Base-by-base conservation (phyloP, 352 stramenopile species). In the Globisporangium rhizosaccharum region DNA sequence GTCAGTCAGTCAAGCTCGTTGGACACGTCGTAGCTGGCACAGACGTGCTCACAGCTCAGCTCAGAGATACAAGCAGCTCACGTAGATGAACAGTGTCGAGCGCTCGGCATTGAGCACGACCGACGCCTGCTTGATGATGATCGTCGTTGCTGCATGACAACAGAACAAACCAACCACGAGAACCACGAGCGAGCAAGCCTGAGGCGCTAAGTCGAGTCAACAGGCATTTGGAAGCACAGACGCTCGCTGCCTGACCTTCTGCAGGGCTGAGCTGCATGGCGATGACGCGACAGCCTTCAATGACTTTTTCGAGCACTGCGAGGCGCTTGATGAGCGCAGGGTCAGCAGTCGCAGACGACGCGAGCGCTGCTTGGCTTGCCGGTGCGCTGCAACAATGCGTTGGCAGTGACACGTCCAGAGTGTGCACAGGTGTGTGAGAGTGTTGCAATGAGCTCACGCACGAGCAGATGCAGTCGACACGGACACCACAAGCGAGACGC, bases 31-130 rank as follows among this genome's bases (percentile, higher is more conserved):
- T 30, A 1, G 26, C 41, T 26, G 28, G 28, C 28, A 6, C 28
- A 7, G 28, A 6, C 28, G 28, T 33, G 28, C 28, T 33, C 28
- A 6, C 6, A 33, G 28, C n/a, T 30, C 8, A 5, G n/a, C 33
- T 8, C 30, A 44, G 9, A 20, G 10, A 26, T 46, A 7, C 33
- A n/a, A 65, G 2, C 26, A 26, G 42, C 14, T 11, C 47, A 91
- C 85, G 57, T 95, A 85, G 44, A 91, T 89, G 69, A 97, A 98
- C 0, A 98, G 62, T 0, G 90, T 96, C 11, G 90, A 88, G 44
- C 90, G 74, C 54, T 98, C 92, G 5, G 84, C 88, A 42, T 92
- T 92, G 26, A 98, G 78, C 8, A 97, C 72, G 8, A 82, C 79
- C 30, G 83, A 96, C 3, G 87, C 88, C 60, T 95, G 77, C 46